Evolutionary conservation across 2,329 filamentous ascomycete genomes (phyloP).

Genomic region (Alternaria gansuensis): DNA sequence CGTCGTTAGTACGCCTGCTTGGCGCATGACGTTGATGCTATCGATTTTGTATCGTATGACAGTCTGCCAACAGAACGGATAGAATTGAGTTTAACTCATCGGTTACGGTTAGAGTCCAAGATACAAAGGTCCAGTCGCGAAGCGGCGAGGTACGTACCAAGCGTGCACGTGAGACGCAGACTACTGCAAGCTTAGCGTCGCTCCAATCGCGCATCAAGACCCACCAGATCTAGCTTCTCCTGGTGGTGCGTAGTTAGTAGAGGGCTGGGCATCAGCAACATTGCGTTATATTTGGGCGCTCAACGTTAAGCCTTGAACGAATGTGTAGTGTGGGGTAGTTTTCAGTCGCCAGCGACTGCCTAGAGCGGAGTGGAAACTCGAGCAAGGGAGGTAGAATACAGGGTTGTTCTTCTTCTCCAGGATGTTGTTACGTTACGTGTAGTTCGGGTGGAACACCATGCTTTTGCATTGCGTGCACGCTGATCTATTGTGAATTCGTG

Average conservation of each 20-base stretch:
- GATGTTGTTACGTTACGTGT: conserved; percentile 2
- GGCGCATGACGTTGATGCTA: conserved; percentile 1
- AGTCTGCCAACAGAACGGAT: conserved; percentile 9
- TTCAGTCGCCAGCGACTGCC: conserved; percentile 4
- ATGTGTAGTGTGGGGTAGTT: conserved; percentile 10
- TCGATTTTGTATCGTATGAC: background rate
- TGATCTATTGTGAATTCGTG: conserved; percentile 8
- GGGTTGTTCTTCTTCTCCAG: background rate
- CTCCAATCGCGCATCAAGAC: conserved; percentile 16
- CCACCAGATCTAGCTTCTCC: conserved; percentile 19
- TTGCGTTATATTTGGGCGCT: conserved; percentile 21
- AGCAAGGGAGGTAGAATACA: conserved; percentile 1
- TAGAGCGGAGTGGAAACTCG: conserved; percentile 1
- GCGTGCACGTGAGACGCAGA: conserved; percentile 22
- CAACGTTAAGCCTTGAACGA: conserved; percentile 10
- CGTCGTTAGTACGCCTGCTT: background rate
- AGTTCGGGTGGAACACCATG: conserved; percentile 3
- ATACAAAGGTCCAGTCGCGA: conserved; percentile 16
- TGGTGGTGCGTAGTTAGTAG: conserved; percentile 14
- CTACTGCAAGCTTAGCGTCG: conserved; percentile 19
- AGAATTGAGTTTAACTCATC: conserved; percentile 7
- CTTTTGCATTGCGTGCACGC: conserved; percentile 10
- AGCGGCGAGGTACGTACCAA: conserved; percentile 28
- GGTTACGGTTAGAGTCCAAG: conserved; percentile 16
- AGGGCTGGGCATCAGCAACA: conserved; percentile 23